phyloP scores from a whole-genome alignment of 768 basidiomycete genomes.

The Russula griseocarnosa region DNA sequence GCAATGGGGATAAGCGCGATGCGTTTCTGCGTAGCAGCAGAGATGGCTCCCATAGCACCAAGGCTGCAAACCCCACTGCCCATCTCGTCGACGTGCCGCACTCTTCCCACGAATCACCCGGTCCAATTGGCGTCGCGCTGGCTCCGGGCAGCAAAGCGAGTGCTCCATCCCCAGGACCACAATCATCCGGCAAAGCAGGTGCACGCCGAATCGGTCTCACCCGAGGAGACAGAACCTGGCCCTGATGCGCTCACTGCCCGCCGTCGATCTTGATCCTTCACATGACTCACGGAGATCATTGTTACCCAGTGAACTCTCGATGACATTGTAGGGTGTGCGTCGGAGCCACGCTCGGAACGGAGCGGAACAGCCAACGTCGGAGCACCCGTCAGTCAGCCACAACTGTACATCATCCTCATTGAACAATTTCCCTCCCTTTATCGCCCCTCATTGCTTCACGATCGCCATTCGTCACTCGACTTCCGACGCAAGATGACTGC shows the following conservation, averaged over 20 bases:
- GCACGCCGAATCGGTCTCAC: slow-evolving; percentile 13
- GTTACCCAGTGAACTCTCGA: no score
- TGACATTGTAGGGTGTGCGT: no score
- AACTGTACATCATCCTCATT: no score
- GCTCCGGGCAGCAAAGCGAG: not conserved
- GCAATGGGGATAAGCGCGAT: slow-evolving; percentile 66
- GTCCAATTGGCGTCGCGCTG: slow-evolving; percentile 22
- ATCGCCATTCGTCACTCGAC: no score
- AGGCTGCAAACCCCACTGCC: slow-evolving; percentile 9
- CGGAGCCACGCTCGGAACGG: no score
- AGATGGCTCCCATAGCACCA: not conserved
- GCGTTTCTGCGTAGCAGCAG: slow-evolving; percentile 50
- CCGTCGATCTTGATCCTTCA: slow-evolving; percentile 11
- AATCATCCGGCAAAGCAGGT: no score
- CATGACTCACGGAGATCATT: no score
- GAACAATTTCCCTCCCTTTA: no score
- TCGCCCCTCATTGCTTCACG: no score
- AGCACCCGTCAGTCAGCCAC: no score
- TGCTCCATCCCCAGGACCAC: not conserved
- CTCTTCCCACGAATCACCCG: slow-evolving; percentile 10
- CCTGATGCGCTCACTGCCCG: slow-evolving; percentile 18
- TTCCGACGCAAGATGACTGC: no score
- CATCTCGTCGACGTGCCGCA: slow-evolving; percentile 19
- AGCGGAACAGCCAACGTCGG: no score
- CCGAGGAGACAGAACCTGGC: slow-evolving; percentile 19